phyloP scores from a whole-genome alignment of 257 asterid genomes.

The Solanum lycopersicoides region DNA sequence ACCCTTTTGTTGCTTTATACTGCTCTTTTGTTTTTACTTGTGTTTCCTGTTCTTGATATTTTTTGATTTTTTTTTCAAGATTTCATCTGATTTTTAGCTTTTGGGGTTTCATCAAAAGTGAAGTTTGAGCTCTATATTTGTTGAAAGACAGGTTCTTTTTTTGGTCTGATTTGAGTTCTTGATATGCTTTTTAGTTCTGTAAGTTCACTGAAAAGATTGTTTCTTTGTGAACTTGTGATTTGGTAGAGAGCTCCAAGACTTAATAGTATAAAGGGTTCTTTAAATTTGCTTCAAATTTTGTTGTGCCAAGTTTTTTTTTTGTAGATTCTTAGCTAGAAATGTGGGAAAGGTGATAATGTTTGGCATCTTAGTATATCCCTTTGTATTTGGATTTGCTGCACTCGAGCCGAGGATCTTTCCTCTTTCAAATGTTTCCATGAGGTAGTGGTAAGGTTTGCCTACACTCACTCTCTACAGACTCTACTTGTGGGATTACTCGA shows the following conservation, averaged over 20 bases:
- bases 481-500: neutral
- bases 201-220: neutral
- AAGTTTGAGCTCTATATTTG: neutral
- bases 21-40: neutral
- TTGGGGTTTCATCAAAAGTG: slow-evolving; percentile 3
- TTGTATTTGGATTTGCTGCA: neutral
- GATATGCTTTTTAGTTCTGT: slow-evolving; percentile 5
- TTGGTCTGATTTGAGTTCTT: slow-evolving; percentile 3
- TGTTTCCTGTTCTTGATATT: neutral
- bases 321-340: neutral
- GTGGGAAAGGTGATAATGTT: neutral
- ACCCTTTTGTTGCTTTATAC: neutral
- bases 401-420: neutral
- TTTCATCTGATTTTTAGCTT: slow-evolving; percentile 7
- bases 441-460: neutral
- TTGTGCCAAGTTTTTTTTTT: neutral
- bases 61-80: neutral
- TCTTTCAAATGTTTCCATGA: neutral
- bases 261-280: neutral
- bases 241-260: neutral
- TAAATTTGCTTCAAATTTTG: neutral
- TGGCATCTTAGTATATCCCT: neutral
- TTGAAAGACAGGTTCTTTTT: slow-evolving; percentile 7
- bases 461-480: neutral
- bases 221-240: neutral